Percentiles rank a stretch among this genome's conserved stretches.
Evolutionary conservation across 208 protist species (phyloP).

Genomic region (Crithidia expoeki): DNA sequence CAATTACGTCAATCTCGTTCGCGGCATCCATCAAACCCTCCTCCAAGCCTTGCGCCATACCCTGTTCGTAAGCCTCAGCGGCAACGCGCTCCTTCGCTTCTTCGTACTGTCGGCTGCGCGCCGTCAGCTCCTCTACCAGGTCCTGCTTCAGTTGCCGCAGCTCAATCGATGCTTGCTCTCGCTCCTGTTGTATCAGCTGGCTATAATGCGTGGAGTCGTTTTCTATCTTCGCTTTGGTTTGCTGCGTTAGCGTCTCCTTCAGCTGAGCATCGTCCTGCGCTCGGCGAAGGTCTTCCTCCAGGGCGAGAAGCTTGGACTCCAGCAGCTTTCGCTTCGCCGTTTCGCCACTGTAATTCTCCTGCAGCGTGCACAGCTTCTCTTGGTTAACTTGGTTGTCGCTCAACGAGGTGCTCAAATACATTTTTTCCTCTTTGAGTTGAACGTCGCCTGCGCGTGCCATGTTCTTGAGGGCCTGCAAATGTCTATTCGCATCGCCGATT

Average conservation of each 20-base stretch:
- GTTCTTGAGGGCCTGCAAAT: constrained; percentile 53
- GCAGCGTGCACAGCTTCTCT: constrained; percentile 39
- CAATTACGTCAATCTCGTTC: constrained; percentile 50
- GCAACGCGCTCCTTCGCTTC: constrained; percentile 51
- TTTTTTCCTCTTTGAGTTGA: constrained; percentile 56
- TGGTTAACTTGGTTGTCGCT: constrained; percentile 47
- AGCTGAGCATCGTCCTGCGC: constrained; percentile 44
- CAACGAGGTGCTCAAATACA: constrained; percentile 45
- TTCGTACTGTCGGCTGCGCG: constrained; percentile 57
- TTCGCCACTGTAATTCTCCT: constrained; percentile 50
- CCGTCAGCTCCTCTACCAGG: constrained; percentile 58
- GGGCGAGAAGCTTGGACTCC: constrained; percentile 50
- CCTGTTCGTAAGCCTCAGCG: constrained; percentile 62
- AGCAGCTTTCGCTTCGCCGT: constrained; percentile 41
- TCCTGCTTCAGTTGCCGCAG: constrained; percentile 69
- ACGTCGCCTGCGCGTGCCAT: constrained; percentile 49
- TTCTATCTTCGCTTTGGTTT: constrained; percentile 63
- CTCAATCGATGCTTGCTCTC: constrained; percentile 55
- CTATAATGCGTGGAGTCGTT: constrained; percentile 64
- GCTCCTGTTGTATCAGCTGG: constrained; percentile 69
- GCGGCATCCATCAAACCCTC: constrained; percentile 55
- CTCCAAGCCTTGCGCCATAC: constrained; percentile 56
- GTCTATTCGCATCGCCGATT: constrained; percentile 50
- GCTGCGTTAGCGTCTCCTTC: constrained; percentile 65
- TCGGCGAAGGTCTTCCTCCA: constrained; percentile 50